These are phyloP conservation scores for Mediolabrus comicus DNA, from an alignment of 108 stramenopile genomes.

Conservation along the genomic window DNA sequence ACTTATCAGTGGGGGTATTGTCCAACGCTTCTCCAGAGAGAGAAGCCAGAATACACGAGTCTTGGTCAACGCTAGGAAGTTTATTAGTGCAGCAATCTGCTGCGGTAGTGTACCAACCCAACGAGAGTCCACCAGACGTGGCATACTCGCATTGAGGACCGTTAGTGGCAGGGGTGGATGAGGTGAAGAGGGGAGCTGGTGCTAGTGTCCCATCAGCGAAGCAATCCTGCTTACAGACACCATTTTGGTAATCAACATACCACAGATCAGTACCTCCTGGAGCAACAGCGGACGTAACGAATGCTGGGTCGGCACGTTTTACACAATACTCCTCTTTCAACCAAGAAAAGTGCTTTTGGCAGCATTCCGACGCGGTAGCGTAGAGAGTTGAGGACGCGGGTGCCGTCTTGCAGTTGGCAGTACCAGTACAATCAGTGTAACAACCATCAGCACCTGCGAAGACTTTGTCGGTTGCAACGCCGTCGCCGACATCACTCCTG, in stretches of 20 bases:
- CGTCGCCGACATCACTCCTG: background rate
- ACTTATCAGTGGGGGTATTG: background rate
- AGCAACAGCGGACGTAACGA: background rate
- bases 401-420: background rate
- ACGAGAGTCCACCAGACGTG: background rate
- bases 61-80: conserved; percentile 1
- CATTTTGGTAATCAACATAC: background rate
- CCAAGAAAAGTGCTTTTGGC: background rate
- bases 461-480: background rate
- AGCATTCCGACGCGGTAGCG: background rate
- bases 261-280: background rate
- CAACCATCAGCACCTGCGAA: background rate
- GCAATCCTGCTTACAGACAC: background rate
- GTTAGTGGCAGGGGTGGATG: background rate
- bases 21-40: background rate
- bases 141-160: background rate
- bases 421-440: background rate
- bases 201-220: background rate
- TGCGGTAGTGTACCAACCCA: background rate
- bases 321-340: background rate
- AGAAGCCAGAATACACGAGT: background rate
- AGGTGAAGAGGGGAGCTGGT: background rate
- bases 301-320: background rate
- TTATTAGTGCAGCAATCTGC: conserved; percentile 1
- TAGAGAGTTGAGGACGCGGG: background rate